Base-by-base conservation (phyloP, 2,329 filamentous ascomycete species). In the Rhynchosporium graminicola region DNA sequence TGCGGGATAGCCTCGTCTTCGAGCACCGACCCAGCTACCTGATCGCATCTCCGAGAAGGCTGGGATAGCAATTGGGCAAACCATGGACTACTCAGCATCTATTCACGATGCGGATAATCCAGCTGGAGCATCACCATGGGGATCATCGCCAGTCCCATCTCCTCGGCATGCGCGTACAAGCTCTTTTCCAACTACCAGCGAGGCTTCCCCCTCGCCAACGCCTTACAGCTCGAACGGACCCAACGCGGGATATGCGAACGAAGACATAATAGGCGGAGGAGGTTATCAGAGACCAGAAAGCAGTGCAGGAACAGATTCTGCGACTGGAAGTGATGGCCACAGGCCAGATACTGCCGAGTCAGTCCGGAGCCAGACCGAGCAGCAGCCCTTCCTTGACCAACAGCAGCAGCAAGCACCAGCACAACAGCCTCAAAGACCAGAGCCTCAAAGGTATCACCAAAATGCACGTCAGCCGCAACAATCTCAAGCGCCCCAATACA, bases 401-500 rank as follows among this genome's bases (percentile, higher is more conserved):
- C 65, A 69, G 47, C 65, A 67, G 51, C 36, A 59, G 51, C 36
- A 59, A 50, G 62, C 64, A 62, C 46, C 46, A 36, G 51, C 62
- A 31, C 15, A 60, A 46, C 74, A 74, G 54, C 71, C 74, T 54
- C 70, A 71, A 51, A 69, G 69, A 59, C 67, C 73, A 62, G 72
- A 76, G 57, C 70, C 71, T 28, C 72, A 73, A 54, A 74, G 69
- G 57, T 73, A 72, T 61, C 74, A 71, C 51, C 60, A 69, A 52
- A 55, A 62, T 36, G 61, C 60, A 57, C 67, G 77, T 59, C 73
- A 77, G 60, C 73, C 75, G 48, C 73, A 76, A 57, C 76, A 77
- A 57, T 76, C 76, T 52, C 78, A 84, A 48, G 83, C 85, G 60
- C 88, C 90, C 33, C 85, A 89, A 65, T 93, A 90, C 77, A 94